Evolutionary conservation across 164 flowering plant genomes (phyloP).

Genomic region (Stephania cephalantha): DNA sequence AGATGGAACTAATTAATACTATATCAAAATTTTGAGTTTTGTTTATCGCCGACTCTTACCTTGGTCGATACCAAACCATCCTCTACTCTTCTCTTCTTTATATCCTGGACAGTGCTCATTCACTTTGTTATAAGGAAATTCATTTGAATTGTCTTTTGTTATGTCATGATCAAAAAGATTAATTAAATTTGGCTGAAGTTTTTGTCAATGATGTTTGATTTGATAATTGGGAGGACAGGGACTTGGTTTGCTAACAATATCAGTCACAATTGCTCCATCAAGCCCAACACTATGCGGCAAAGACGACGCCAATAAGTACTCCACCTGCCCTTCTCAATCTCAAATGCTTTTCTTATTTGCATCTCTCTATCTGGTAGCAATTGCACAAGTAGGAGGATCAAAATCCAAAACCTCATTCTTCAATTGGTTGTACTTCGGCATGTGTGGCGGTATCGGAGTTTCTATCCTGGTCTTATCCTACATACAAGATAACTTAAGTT

Average conservation of each 20-base stretch:
- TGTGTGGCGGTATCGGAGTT: not conserved
- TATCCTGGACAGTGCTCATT: too few relatives aligned
- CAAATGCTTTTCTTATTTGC: constrained; percentile 15
- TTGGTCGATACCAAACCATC: too few relatives aligned
- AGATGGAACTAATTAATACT: not conserved
- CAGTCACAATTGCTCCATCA: constrained; percentile 13
- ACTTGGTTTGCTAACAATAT: constrained; percentile 15
- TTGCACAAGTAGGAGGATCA: constrained; percentile 13
- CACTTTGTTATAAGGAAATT: too few relatives aligned
- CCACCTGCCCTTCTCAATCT: constrained; percentile 6
- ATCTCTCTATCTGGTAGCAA: constrained; percentile 19
- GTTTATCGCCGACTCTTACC: too few relatives aligned
- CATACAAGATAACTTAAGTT: constrained; percentile 15
- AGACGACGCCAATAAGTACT: not conserved
- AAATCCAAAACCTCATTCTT: constrained; percentile 17
- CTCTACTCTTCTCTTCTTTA: too few relatives aligned
- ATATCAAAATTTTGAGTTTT: not conserved
- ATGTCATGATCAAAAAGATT: too few relatives aligned
- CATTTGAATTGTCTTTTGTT: too few relatives aligned
- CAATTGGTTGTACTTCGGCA: constrained; percentile 19
- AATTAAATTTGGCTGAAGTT: too few relatives aligned
- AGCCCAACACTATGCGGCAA: not conserved
- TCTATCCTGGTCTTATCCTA: not conserved
- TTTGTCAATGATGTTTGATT: too few relatives aligned
- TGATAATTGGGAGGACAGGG: constrained; percentile 14